phyloP scores from a whole-genome alignment of 2,329 filamentous ascomycete species.

The Diplocarpon mali region DNA sequence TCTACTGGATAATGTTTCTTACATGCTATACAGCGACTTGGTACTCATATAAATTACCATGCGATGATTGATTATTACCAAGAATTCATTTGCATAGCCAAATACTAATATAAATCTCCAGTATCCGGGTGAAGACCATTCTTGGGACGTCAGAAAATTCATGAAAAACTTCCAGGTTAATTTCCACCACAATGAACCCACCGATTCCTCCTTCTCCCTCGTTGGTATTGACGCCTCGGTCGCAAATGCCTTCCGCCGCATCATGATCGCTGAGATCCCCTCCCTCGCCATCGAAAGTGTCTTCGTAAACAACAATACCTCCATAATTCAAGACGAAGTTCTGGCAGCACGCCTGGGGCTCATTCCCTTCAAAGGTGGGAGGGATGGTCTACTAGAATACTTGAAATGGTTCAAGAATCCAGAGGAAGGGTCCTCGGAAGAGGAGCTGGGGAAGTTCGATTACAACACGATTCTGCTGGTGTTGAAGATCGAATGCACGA shows the following conservation, averaged over 20 bases:
- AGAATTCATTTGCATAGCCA: background rate
- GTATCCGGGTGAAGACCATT: slow-evolving; percentile 67
- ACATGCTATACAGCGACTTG: background rate
- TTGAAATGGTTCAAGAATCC: slow-evolving; percentile 75
- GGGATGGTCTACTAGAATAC: slow-evolving; percentile 63
- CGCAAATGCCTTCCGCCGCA: slow-evolving; percentile 94
- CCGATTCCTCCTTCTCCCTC: slow-evolving; percentile 79
- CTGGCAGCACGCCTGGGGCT: slow-evolving; percentile 82
- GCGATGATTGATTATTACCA: too few species aligned
- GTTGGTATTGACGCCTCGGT: slow-evolving; percentile 85
- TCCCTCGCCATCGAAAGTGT: slow-evolving; percentile 90
- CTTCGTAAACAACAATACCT: slow-evolving; percentile 93
- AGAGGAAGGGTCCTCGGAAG: slow-evolving; percentile 46
- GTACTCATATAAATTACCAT: too few species aligned
- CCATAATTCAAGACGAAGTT: slow-evolving; percentile 95
- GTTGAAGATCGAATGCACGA: slow-evolving; percentile 69
- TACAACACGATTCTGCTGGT: slow-evolving; percentile 78
- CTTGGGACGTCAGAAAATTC: slow-evolving; percentile 69
- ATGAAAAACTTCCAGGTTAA: slow-evolving; percentile 57
- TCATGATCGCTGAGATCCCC: slow-evolving; percentile 87
- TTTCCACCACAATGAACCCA: slow-evolving; percentile 73
- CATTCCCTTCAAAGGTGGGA: slow-evolving; percentile 74
- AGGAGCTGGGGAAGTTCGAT: slow-evolving; percentile 50
- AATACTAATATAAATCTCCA: slow-evolving; percentile 1
- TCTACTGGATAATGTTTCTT: background rate